Base-by-base conservation (phyloP, 179 eudicot genomes). In the Silene noctiflora region DNA sequence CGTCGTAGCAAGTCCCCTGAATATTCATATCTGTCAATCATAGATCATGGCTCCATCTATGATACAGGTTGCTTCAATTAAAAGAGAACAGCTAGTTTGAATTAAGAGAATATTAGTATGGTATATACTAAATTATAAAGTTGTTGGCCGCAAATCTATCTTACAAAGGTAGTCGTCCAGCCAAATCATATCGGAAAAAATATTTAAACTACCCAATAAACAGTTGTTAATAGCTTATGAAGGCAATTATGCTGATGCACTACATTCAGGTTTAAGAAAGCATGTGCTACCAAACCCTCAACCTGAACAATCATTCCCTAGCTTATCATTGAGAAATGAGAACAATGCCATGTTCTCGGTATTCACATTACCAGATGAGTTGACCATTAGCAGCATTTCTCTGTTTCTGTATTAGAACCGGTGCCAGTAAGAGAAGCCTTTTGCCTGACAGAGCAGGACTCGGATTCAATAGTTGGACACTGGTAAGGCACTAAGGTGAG, bases 211-310 rank as follows among this genome's bases (percentile, higher is more conserved):
- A 12, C 16, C 0, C 3, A 48, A 48, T 48, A 48, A 48, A 48
- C 55, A 48, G 16, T 48, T 48, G 16, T 48, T 48, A 48, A 14
- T 11, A 51, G 0, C n/a, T 8, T 51, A 51, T 73, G 75, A 82
- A 59, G 63, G 22, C 10, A 8, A 20, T 59, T 20, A n/a, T 59
- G 3, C n/a, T n/a, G n/a, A n/a, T n/a, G 62, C 22, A 58, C 9
- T 19, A 58, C 62, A 58, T 19, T 58, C 62, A 58, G 7, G 22
- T 58, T 58, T 19, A 17, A 58, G 22, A 19, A n/a, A 58, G 4
- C 21, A 58, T 17, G 21, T 17, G 62, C 63, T 20, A 59, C 63
- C 21, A n/a, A 59, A 59, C 21, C 22, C 10, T 20, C 63, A 59
- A 59, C 22, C 63, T n/a, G 21, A 59, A 59, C 25, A n/a, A 20